A percentile compares a stretch with the other conserved stretches of the same genome.
These are phyloP conservation scores for Alternaria brassicicola DNA, from an alignment of 2,329 filamentous ascomycete genomes.

Conservation along the genomic window DNA sequence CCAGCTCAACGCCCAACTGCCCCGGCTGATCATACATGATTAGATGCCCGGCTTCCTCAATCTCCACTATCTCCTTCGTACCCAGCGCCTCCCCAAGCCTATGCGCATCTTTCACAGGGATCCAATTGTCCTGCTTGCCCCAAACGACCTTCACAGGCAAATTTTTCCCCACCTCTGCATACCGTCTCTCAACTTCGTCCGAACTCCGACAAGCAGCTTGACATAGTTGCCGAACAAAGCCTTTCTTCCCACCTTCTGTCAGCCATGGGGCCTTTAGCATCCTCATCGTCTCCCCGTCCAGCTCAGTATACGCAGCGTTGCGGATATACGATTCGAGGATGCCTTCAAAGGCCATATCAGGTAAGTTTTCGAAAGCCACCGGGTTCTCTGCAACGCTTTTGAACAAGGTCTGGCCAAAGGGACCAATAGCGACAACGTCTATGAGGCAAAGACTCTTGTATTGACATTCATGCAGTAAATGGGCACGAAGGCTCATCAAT, in stretches of 20 bases:
- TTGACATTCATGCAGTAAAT: slow-evolving; percentile 20
- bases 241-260: slow-evolving; percentile 18
- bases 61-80: slow-evolving; percentile 17
- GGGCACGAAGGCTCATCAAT: slow-evolving; percentile 28
- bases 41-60: slow-evolving; percentile 25
- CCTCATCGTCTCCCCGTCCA: slow-evolving; percentile 13
- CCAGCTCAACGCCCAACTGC: slow-evolving; percentile 24
- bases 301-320: slow-evolving; percentile 17
- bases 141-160: slow-evolving; percentile 28
- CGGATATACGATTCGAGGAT: slow-evolving; percentile 29
- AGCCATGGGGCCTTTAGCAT: slow-evolving; percentile 25
- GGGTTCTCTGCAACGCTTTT: slow-evolving; percentile 21
- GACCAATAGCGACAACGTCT: slow-evolving; percentile 29
- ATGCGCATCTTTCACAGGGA: slow-evolving; percentile 16
- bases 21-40: slow-evolving; percentile 27
- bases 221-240: slow-evolving; percentile 28
- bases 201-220: slow-evolving; percentile 26
- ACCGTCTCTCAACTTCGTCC: slow-evolving; percentile 22
- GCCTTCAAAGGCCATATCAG: slow-evolving; percentile 24
- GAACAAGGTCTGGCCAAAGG: slow-evolving; percentile 29
- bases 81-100: slow-evolving; percentile 21
- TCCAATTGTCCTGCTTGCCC: slow-evolving; percentile 28
- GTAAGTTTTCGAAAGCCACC: slow-evolving; percentile 15
- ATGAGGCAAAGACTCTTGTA: slow-evolving; percentile 28
- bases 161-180: slow-evolving; percentile 17